Evolutionary conservation across 1,139 yeast species (phyloP), one percentile per base, ranked within the genome.

Genomic region (Scheffersomyces titani): DNA sequence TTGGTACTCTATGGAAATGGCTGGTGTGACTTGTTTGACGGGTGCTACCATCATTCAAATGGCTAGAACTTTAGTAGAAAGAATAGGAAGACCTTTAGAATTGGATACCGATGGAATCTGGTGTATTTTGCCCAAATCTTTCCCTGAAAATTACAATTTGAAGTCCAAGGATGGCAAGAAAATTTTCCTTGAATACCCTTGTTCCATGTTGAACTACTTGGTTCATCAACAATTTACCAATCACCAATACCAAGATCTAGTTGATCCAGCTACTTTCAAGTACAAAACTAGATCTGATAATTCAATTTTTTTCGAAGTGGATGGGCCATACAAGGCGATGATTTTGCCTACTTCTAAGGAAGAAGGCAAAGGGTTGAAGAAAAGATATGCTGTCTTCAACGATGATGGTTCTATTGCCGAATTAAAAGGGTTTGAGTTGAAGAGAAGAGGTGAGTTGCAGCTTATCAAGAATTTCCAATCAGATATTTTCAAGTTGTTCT

Each of bases 1-100:
- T 60, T 96, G 99, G 99, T 96, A 93, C 68, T 94, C 99, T 0
- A 93, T 96, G 96, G 99, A 94, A 73, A 96, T 96, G 99, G 99
- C 99, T 0, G 99, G 99, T 60, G 96, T 96, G 19, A 96, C 99
- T 0, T 96, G 99, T 81, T 81, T 93, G 55, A 96, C 99, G 0
- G 99, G 99, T 57, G 98, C 99, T 0, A 92, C 97, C 0, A 94
- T 96, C 64, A 96, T 96, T 76, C 99, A 96, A 73, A 89, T 93
- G 94, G 99, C 99, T 0, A 81, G 99, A 61, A 78, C 89, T 1
- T 77, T 94, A 58, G 98, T 96, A n/a, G 99, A 94, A 70, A 80
- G 98, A 65, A 77, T 96, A 3, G 99, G 99, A 2, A 82, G 99
- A 63, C 99, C 99, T 0, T 78, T 96, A 61, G 99, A 96, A 70